phyloP scores from a whole-genome alignment of 1,284 basidiomycete genomes.

The Golubevia sp. region DNA sequence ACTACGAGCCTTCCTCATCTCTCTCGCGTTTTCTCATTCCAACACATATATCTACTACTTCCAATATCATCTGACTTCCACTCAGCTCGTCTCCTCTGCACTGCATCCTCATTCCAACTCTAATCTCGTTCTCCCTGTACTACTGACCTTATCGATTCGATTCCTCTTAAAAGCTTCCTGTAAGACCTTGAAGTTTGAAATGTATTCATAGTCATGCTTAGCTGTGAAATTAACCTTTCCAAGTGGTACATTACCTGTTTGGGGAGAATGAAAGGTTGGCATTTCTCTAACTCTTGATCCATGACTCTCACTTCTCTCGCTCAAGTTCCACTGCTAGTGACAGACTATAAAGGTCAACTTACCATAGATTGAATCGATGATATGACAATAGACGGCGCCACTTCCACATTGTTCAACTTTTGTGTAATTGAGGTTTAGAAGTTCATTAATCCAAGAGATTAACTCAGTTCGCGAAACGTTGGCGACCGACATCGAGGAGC shows the following conservation, averaged over 20 bases:
- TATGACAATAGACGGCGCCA: conserved; percentile 62
- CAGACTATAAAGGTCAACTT: conserved; percentile 25
- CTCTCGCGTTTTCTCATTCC: too few species aligned
- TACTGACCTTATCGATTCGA: conserved; percentile 85
- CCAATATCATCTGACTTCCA: too few species aligned
- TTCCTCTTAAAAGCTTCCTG: conserved; percentile 68
- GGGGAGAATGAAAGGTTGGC: conserved; percentile 63
- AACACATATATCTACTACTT: too few species aligned
- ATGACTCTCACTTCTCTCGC: conserved; percentile 82
- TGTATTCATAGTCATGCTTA: conserved; percentile 88
- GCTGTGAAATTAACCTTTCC: conserved; percentile 50
- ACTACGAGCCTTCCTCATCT: too few species aligned
- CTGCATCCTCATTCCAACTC: too few species aligned
- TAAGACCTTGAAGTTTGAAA: conserved; percentile 92
- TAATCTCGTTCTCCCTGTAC: neutral
- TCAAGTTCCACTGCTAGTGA: neutral
- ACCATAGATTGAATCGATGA: conserved; percentile 93
- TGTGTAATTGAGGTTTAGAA: conserved; percentile 85
- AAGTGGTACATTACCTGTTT: conserved; percentile 48
- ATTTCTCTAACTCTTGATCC: conserved; percentile 86
- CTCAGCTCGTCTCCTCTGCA: too few species aligned
- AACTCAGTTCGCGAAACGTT: conserved; percentile 77
- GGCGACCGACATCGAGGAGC: too few species aligned
- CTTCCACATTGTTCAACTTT: conserved; percentile 65
- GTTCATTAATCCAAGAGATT: conserved; percentile 89